Percentiles rank a stretch among this genome's conserved stretches.
phyloP scores from a whole-genome alignment of 1,139 yeast genomes.

The Hemisphaericaspora xylanilytica region DNA sequence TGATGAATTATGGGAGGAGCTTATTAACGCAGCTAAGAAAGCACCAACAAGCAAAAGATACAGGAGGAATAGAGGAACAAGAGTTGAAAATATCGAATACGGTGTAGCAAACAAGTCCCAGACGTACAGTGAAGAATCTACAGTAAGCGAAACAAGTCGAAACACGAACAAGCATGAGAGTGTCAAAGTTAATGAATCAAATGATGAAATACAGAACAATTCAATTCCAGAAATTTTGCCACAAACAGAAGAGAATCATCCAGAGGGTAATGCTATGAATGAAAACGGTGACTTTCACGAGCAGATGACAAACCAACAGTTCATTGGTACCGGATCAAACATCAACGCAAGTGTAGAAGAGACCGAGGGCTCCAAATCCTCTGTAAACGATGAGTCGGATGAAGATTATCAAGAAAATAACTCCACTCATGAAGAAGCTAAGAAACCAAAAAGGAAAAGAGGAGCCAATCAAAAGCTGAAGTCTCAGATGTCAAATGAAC shows the following conservation, averaged over 20 bases:
- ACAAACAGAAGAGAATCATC: too few species aligned
- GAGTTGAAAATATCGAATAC: not conserved
- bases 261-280: too few species aligned
- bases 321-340: too few species aligned
- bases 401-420: not conserved
- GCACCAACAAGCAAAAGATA: constrained; percentile 1
- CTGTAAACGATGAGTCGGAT: not conserved
- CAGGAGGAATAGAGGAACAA: not conserved
- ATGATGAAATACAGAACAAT: too few species aligned
- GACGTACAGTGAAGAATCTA: too few species aligned
- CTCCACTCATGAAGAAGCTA: not conserved
- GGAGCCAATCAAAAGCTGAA: too few species aligned
- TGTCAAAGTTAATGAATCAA: too few species aligned
- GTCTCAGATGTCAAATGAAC: too few species aligned
- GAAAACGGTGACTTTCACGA: too few species aligned
- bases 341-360: not conserved
- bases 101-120: not conserved
- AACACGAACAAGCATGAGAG: too few species aligned
- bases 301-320: not conserved
- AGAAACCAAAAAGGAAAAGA: constrained; percentile 1
- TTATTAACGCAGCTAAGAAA: constrained; percentile 15
- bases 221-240: too few species aligned
- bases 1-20: constrained; percentile 22
- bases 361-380: not conserved
- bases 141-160: too few species aligned